Conservation (phyloP, 441 rosid genomes). For the Corymbia citriodora region DNA sequence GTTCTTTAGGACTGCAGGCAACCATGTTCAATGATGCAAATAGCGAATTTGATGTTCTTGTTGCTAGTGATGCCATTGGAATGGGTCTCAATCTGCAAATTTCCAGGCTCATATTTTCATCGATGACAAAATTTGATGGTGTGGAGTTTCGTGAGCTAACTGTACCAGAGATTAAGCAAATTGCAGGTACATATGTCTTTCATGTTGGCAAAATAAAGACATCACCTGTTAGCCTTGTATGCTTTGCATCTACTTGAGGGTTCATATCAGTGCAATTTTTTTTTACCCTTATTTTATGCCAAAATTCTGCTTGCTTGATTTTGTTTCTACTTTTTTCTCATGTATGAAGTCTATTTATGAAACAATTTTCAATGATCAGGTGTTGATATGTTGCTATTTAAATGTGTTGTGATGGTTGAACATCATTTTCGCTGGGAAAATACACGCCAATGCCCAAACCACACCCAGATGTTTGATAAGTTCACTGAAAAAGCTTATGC, state of each 20-base stretch:
- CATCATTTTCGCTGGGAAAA: neutral
- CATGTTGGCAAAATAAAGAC: neutral
- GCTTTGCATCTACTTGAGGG: neutral
- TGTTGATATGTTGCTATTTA: neutral
- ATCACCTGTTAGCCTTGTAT: neutral
- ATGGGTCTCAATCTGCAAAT: conserved; percentile 97
- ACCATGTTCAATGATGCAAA: conserved; percentile 79
- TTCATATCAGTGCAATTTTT: neutral
- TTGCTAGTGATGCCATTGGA: conserved; percentile 98
- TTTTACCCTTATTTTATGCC: neutral
- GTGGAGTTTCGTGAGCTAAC: conserved; percentile 60
- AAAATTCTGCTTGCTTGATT: neutral
- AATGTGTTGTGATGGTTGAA: neutral
- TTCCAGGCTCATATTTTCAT: conserved; percentile 84
- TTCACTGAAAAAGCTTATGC: neutral
- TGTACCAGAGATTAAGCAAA: conserved; percentile 89
- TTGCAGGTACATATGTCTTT: conserved; percentile 53
- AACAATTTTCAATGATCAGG: neutral
- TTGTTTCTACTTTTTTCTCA: neutral
- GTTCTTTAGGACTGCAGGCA: conserved; percentile 61
- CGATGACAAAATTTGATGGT: conserved; percentile 80
- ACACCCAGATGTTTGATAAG: neutral
- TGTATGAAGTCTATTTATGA: neutral
- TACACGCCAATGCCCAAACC: neutral
- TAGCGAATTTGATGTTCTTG: conserved; percentile 91